Evolutionary conservation across 106 monocot species (phyloP).

Genomic region (Phalaenopsis equestris): DNA sequence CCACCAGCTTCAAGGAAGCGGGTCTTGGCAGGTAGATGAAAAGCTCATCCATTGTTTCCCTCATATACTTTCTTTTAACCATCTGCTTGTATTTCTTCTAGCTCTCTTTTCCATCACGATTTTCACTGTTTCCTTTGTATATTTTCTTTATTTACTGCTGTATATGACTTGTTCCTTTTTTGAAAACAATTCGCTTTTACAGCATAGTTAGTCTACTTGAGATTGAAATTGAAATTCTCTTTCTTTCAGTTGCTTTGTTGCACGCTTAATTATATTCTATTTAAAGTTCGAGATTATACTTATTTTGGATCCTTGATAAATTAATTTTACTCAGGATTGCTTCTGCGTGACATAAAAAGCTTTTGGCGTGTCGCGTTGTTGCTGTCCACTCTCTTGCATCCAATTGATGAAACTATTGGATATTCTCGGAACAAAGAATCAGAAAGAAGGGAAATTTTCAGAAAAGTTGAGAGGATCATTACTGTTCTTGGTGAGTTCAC

Average conservation of each 20-base stretch:
- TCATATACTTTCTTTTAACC: neutral
- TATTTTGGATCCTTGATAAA: neutral
- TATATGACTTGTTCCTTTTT: neutral
- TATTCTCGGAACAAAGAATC: conserved; percentile 19
- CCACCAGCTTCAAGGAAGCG: conserved; percentile 37
- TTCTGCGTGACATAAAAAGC: conserved; percentile 75
- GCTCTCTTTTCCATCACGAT: neutral
- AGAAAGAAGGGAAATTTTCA: conserved; percentile 34
- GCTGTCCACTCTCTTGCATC: conserved; percentile 53
- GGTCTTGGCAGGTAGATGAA: conserved; percentile 58
- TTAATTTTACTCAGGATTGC: conserved; percentile 36
- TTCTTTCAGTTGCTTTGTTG: neutral
- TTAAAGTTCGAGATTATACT: neutral
- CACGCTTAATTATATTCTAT: neutral
- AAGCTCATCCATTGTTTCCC: neutral
- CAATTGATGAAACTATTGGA: conserved; percentile 9
- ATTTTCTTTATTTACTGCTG: neutral
- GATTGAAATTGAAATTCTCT: neutral
- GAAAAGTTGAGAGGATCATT: conserved; percentile 30
- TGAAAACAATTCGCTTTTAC: neutral
- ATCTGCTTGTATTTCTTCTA: neutral
- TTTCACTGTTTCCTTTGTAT: neutral
- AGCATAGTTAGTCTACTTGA: neutral
- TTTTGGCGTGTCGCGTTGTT: conserved; percentile 82
- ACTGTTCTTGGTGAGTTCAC: conserved; percentile 35